Base-by-base conservation (phyloP, 148 eudicot species). In the Fagopyrum esculentum region DNA sequence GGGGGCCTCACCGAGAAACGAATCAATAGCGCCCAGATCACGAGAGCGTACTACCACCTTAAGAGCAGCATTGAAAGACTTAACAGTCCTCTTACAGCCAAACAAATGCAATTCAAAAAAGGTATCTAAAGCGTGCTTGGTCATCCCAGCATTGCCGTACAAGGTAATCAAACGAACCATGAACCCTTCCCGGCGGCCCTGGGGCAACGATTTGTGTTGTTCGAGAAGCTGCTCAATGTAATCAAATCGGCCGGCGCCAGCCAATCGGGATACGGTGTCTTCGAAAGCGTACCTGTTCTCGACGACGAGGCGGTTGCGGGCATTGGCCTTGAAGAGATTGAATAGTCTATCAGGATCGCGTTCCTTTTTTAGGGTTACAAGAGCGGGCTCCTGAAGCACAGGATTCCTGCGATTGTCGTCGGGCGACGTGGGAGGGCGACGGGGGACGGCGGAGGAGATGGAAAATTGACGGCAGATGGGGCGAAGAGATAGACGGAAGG, bases 91-190 rank as follows among this genome's bases (percentile, higher is more conserved):
- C n/a, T 73, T 82, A 84, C 94, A 91, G 16, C 92, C 84, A 84
- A 81, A 84, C 73, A 85, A 80, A 64, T 91, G 91, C 97, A 93
- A 86, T 77, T 81, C 83, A 77, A 79, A 76, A 61, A 91, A 89
- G 5, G 98, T 93, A 77, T 85, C 74, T 6, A 93, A 54, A 10
- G 98, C 90, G 46, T 89, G 86, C 19, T 86, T 77, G 76, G 77
- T 77, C 98, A 93, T 91, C 45, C 93, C 90, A 2, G 88, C 95
- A 73, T 72, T 89, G 17, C 97, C 98, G 80, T 93, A 93, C 85
- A 91, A 75, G 87, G 86, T 86, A 83, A 93, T 93, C 75, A 93
- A 82, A 72, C 97, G 74, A 12, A 93, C 72, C n/a, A 93, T 45
- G 69, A 93, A 93, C 6, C 97, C 97, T 78, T 93, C 98, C 26